Percentiles rank a stretch among this genome's conserved stretches.
These are phyloP conservation scores for Acanthamoeba polyphaga DNA, from an alignment of 208 protist genomes.

Conservation along the genomic window DNA sequence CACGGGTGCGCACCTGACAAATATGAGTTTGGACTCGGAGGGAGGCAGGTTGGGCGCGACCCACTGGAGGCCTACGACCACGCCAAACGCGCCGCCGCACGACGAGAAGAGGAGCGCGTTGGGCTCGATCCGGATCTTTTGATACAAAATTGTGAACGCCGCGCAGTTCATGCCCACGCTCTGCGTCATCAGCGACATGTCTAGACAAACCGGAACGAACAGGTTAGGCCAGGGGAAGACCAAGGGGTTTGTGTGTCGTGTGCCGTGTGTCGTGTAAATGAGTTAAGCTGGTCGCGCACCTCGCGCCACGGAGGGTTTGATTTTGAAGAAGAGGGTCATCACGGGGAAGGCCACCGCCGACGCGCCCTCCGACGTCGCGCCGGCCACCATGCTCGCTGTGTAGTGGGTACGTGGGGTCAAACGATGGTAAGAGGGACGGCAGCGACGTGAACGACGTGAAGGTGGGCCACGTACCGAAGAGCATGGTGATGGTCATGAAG, in stretches of 20 bases:
- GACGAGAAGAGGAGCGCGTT: constrained; percentile 66
- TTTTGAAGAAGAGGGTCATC: constrained; percentile 76
- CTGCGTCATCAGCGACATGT: constrained; percentile 79
- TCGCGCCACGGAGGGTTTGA: constrained; percentile 19
- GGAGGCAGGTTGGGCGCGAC: constrained; percentile 22
- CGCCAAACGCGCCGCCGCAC: constrained; percentile 54
- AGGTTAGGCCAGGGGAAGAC: background rate
- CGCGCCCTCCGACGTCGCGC: constrained; percentile 74
- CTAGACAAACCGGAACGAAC: background rate
- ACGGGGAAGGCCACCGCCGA: constrained; percentile 73
- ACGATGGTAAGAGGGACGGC: background rate
- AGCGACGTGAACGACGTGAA: background rate
- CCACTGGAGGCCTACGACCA: constrained; percentile 59
- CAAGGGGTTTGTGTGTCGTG: no score
- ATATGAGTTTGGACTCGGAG: constrained; percentile 45
- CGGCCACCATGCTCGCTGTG: constrained; percentile 74
- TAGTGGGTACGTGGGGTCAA: background rate
- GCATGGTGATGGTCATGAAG: constrained; percentile 73
- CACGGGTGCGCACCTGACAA: constrained; percentile 36
- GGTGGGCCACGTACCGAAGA: constrained; percentile 42
- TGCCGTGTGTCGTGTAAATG: background rate
- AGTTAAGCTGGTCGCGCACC: background rate
- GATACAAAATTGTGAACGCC: constrained; percentile 77
- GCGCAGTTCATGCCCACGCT: constrained; percentile 78
- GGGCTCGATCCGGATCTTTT: constrained; percentile 60